Percentiles rank a stretch among this genome's conserved stretches.
Evolutionary conservation across 2,329 filamentous ascomycete genomes (phyloP).

Genomic region (Fusarium sacchari): DNA sequence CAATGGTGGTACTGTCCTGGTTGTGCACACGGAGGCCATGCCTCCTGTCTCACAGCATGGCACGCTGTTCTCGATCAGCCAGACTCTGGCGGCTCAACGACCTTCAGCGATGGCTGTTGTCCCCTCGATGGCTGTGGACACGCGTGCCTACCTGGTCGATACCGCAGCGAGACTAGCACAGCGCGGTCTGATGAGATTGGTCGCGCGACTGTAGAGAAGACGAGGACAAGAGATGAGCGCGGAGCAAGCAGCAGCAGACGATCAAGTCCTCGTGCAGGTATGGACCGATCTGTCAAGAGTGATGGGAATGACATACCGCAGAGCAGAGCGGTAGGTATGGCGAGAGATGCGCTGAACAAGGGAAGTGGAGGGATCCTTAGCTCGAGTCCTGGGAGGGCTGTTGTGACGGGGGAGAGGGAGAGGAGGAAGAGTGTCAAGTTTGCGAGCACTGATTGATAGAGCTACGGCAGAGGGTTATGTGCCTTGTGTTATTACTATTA

Average conservation of each 20-base stretch:
- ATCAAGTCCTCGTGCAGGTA: conserved; percentile 43
- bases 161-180: conserved; percentile 59
- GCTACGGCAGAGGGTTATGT: neutral
- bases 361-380: conserved; percentile 55
- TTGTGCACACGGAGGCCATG: conserved; percentile 71
- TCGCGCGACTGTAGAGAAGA: conserved; percentile 57
- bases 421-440: conserved; percentile 74
- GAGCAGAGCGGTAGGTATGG: conserved; percentile 69
- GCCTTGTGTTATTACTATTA: neutral
- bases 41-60: conserved; percentile 68
- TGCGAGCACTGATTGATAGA: conserved; percentile 52
- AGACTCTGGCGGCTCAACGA: conserved; percentile 35
- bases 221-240: conserved; percentile 41
- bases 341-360: conserved; percentile 61
- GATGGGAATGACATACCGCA: conserved; percentile 66
- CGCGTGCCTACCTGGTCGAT: conserved; percentile 68
- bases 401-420: conserved; percentile 57
- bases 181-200: conserved; percentile 63
- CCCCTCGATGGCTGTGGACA: conserved; percentile 73
- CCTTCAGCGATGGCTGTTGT: conserved; percentile 66
- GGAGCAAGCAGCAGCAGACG: conserved; percentile 41
- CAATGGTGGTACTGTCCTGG: conserved; percentile 73
- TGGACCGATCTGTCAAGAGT: conserved; percentile 49
- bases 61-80: conserved; percentile 53
- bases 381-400: conserved; percentile 58